Base-by-base conservation (phyloP, 2,329 filamentous ascomycete species). In the Ascochyta pisi region DNA sequence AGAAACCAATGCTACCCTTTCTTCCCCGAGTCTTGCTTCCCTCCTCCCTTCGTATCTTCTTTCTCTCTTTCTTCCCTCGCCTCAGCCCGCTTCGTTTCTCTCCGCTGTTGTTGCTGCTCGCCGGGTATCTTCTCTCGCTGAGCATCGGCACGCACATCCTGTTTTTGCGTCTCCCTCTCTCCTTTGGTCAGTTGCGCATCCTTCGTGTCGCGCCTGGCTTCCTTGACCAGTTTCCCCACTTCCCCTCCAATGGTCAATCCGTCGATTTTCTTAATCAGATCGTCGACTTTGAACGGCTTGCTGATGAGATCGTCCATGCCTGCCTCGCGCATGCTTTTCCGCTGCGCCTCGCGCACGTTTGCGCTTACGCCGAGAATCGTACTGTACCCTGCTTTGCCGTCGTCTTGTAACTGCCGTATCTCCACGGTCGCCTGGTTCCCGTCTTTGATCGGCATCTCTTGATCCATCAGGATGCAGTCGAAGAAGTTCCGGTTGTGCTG, bases 361-460 rank as follows among this genome's bases (percentile, higher is more conserved):
- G 75, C 76, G 2, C 71, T 76, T 0, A 77, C 74, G 3, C 76
- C 76, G 2, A 78, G 64, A 9, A 78, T 73, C 10, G 70, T 73
- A 23, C 71, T 69, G 22, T 64, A 65, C 5, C 71, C 68, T 13
- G 70, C 66, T 31, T 65, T 74, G 29, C 67, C 66, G 8, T 71
- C 53, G 8, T 65, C 44, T 55, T 79, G 76, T 1, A 78, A 54
- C 9, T 69, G 61, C 6, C 77, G 69, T 24, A 80, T 80, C 39
- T 75, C 71, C 13, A 50, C 40, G 1, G 76, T 78, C 0, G 77
- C 76, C 15, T 76, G 62, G 22, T 78, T 74, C 2, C 78, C 78
- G 46, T 79, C 77, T 54, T 74, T 77, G 15, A 78, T 65, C 3
- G 78, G 78, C 77, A 80, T 80, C 50, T 79, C 77, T 38, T 79